phyloP scores from a whole-genome alignment of 192 early-diverging fungal species.

The Umbelopsis ramanniana region DNA sequence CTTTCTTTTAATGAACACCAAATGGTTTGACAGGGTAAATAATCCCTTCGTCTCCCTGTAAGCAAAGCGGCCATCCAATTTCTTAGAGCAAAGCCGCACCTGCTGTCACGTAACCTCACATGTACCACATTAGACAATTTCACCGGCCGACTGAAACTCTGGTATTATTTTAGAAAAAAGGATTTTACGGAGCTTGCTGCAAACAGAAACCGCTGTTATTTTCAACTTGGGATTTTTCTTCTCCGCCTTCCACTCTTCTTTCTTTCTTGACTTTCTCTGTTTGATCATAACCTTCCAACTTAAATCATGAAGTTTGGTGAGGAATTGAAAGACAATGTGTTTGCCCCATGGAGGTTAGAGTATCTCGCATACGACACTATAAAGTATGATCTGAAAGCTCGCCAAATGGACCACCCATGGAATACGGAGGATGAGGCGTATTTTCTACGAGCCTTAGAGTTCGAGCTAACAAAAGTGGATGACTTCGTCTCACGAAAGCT shows the following conservation, averaged over 20 bases:
- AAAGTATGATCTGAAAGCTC: slow-evolving; percentile 78
- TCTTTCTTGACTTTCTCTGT: slow-evolving; percentile 6
- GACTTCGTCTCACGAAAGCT: slow-evolving; percentile 73
- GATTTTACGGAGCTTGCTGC: slow-evolving; percentile 1
- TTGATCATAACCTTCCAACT: neutral
- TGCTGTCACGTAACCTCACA: slow-evolving; percentile 13
- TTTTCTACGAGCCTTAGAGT: slow-evolving; percentile 81
- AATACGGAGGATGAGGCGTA: slow-evolving; percentile 84
- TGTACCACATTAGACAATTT: neutral
- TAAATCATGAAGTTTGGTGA: slow-evolving; percentile 83
- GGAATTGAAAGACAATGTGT: slow-evolving; percentile 69
- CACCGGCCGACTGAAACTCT: slow-evolving; percentile 13
- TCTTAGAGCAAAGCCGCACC: neutral
- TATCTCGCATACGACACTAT: slow-evolving; percentile 83
- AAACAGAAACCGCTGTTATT: neutral
- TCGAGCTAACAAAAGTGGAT: slow-evolving; percentile 84
- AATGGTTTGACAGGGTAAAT: no score
- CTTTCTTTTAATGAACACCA: no score
- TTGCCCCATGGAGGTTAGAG: slow-evolving; percentile 80
- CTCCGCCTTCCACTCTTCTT: slow-evolving; percentile 5
- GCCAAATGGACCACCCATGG: slow-evolving; percentile 59
- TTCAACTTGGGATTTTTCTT: slow-evolving; percentile 13
- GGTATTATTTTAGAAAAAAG: neutral
- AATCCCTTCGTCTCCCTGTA: no score
- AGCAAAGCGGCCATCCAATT: no score